Conservation (phyloP, 805 yeast genomes). For the Limtongia smithiae region DNA sequence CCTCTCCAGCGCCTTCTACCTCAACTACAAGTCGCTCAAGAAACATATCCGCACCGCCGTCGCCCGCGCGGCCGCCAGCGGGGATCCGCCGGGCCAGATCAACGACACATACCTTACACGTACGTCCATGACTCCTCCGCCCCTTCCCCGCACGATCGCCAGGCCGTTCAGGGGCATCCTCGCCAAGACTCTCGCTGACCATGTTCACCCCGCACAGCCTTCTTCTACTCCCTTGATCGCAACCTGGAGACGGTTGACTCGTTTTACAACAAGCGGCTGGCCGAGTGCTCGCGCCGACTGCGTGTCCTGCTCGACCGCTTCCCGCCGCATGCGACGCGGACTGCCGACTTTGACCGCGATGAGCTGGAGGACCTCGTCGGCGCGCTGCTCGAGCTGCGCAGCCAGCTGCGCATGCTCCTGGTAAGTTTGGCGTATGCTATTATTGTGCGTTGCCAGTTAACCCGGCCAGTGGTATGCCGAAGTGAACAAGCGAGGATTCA, state of each 20-base stretch:
- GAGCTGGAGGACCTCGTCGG: constrained; percentile 63
- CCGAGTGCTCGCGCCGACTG: constrained; percentile 71
- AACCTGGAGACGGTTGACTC: constrained; percentile 78
- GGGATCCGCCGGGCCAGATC: constrained; percentile 20
- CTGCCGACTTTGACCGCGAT: constrained; percentile 42
- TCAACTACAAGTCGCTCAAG: constrained; percentile 82
- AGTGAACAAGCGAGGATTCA: constrained; percentile 82
- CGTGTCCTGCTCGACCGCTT: constrained; percentile 40
- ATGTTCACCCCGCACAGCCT: constrained; percentile 52
- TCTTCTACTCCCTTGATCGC: constrained; percentile 74
- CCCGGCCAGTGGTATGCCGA: constrained; percentile 73
- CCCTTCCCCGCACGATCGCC: neutral
- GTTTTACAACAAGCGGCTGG: constrained; percentile 67
- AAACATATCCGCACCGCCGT: constrained; percentile 65
- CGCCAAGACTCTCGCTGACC: neutral
- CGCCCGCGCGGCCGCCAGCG: constrained; percentile 14
- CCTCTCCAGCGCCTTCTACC: constrained; percentile 51
- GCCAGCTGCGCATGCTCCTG: constrained; percentile 73
- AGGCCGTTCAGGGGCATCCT: neutral
- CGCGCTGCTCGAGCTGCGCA: constrained; percentile 70
- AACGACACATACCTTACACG: constrained; percentile 28
- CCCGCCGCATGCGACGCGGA: constrained; percentile 33
- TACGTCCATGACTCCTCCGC: constrained; percentile 4
- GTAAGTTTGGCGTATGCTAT: constrained; percentile 6
- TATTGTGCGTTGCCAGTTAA: neutral